Percentiles rank a stretch among this genome's conserved stretches.
These are phyloP conservation scores for Pharnaceum exiguum DNA, from an alignment of 148 eudicot species.

Conservation along the genomic window DNA sequence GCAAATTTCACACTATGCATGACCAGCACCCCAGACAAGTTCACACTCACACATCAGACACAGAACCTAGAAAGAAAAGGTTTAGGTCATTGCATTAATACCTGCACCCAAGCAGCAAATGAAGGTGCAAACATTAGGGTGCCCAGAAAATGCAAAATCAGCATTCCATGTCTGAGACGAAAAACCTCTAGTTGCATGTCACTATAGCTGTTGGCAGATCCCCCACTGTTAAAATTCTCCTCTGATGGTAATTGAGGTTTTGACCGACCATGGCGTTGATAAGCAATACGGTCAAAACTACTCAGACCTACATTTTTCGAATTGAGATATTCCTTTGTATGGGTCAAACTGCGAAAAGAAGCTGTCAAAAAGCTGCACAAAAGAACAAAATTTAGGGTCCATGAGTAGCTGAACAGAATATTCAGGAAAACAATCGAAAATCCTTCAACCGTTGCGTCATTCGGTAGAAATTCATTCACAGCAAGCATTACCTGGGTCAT, in stretches of 20 bases:
- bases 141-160: conserved; percentile 79
- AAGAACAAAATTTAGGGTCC: conserved; percentile 19
- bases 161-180: conserved; percentile 88
- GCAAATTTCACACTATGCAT: too few relatives aligned
- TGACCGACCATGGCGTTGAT: conserved; percentile 22
- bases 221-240: conserved; percentile 33
- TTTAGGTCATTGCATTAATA: conserved; percentile 15
- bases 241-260: conserved; percentile 27
- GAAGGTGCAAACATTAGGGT: conserved; percentile 83
- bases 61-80: background rate
- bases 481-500: too few relatives aligned
- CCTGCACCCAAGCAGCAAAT: conserved; percentile 89
- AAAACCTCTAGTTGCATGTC: conserved; percentile 84
- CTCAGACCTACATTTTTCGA: conserved; percentile 34
- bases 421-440: background rate
- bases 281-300: conserved; percentile 23
- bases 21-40: too few relatives aligned
- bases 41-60: too few relatives aligned
- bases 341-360: conserved; percentile 72
- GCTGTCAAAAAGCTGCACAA: conserved; percentile 71
- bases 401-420: background rate
- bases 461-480: too few relatives aligned
- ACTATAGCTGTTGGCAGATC: conserved; percentile 56
- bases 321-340: conserved; percentile 36
- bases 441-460: too few relatives aligned